Percentiles rank a stretch among this genome's conserved stretches.
These are phyloP conservation scores for Cajanus cajan DNA, from an alignment of 306 rosid species.

Conservation along the genomic window DNA sequence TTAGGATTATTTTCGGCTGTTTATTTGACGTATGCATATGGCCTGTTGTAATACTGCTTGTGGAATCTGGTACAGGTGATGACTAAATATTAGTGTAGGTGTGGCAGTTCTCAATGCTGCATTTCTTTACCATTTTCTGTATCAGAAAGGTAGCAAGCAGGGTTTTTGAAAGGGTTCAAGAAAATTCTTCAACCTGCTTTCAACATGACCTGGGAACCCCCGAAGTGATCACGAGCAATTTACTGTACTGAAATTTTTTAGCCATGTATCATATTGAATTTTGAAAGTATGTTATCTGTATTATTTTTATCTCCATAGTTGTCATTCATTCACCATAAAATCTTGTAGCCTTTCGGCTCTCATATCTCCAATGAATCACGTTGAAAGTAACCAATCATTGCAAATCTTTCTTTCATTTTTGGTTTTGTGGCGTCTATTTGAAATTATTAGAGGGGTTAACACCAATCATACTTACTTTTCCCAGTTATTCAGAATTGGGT, in stretches of 20 bases:
- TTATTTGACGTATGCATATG: background rate
- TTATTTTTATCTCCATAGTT: slow-evolving; percentile 21
- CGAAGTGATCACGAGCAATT: slow-evolving; percentile 4
- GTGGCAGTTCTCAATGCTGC: slow-evolving; percentile 5
- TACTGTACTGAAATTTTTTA: slow-evolving; percentile 24
- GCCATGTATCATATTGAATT: slow-evolving; percentile 43
- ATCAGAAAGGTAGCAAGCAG: slow-evolving; percentile 18
- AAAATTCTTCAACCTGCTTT: slow-evolving; percentile 16
- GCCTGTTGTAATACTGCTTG: slow-evolving; percentile 16
- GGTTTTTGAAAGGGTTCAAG: slow-evolving; percentile 18
- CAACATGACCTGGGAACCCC: slow-evolving; percentile 28
- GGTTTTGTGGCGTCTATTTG: background rate
- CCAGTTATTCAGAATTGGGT: background rate
- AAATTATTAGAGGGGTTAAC: background rate
- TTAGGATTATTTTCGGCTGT: background rate
- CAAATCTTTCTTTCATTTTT: background rate
- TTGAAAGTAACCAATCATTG: slow-evolving; percentile 9
- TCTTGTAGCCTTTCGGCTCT: slow-evolving; percentile 6
- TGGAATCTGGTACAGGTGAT: slow-evolving; percentile 43
- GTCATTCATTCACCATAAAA: slow-evolving; percentile 36
- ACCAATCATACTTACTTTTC: too few relatives aligned
- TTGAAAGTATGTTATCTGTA: slow-evolving; percentile 24
- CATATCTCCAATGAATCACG: slow-evolving; percentile 1
- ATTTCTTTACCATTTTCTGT: background rate
- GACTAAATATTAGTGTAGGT: slow-evolving; percentile 25